Base-by-base conservation (phyloP, 2,329 filamentous ascomycete genomes). In the Emergomyces africanus region DNA sequence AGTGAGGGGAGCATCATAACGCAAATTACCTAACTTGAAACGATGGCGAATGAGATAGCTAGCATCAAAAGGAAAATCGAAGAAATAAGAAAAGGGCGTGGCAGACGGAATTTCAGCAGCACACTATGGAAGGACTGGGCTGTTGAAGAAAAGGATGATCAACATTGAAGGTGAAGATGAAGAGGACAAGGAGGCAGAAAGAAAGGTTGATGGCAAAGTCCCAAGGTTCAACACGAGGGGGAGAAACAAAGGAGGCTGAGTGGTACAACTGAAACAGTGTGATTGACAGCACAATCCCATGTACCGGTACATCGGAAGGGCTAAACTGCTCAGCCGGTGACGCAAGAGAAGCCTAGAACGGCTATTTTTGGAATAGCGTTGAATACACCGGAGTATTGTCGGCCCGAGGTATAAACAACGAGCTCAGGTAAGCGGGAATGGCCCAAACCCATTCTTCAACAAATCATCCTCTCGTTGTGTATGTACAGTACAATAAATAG, bases 1-100 rank as follows among this genome's bases (percentile, higher is more conserved):
- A 73, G 63, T 55, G 71, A 73, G 59, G 68, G 71, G 61, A 72
- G 61, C 59, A 69, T 66, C 72, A 74, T 75, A 57, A 59, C 48
- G 67, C 60, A 37, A 33, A 28, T 30, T 23, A 18, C 15, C 20
- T 57, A 48, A n/a, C n/a, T n/a, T n/a, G n/a, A n/a, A 41, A 44
- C 18, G 42, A 54, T 44, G 25, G 3, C 33, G 20, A 18, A 33
- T 8, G 35, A 33, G 28, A 39, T 25, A 28, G 25, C 20, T n/a
- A 54, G 10, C 51, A 41, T 8, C 10, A 39, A n/a, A 42, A 44
- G 44, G 15, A 14, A 54, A 28, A 28, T 9, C 6, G 14, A 25
- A 44, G 23, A 23, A 12, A 20, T 41, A 44, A 55, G 53, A 23
- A 44, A 55, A 42, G 12, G 23, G 23, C 6, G 20, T 35, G 28